Evolutionary conservation across 768 basidiomycete genomes (phyloP).

Genomic region (Rhodotorula toruloides): DNA sequence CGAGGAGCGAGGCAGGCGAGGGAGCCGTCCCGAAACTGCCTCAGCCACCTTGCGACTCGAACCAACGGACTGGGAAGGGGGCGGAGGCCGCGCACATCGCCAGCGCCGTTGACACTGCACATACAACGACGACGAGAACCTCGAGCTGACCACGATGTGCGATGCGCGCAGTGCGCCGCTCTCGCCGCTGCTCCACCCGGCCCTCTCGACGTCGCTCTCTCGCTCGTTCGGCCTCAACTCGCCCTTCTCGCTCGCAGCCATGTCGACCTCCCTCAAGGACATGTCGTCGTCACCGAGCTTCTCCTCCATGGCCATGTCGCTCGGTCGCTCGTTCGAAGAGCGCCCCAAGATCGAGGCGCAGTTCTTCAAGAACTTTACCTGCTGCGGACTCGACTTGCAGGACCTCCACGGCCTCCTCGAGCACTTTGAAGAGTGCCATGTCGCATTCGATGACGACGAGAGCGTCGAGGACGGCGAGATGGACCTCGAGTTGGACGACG

Average conservation of each 20-base stretch:
- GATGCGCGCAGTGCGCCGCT: constrained; percentile 12
- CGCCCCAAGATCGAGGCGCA: constrained; percentile 43
- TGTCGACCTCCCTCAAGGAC: constrained; percentile 35
- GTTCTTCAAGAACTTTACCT: constrained; percentile 75
- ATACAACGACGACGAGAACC: too few species aligned
- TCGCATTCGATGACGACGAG: constrained; percentile 47
- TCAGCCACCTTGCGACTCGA: too few species aligned
- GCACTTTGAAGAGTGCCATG: constrained; percentile 86
- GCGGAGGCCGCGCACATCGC: too few species aligned
- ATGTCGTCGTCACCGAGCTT: constrained; percentile 39
- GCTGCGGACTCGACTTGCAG: constrained; percentile 72
- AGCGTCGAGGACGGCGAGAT: constrained; percentile 26
- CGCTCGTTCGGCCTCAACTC: constrained; percentile 38
- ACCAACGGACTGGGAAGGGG: too few species aligned
- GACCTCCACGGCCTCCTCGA: constrained; percentile 80
- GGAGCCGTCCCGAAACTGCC: background rate
- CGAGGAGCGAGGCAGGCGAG: too few species aligned
- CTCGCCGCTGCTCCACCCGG: constrained; percentile 37
- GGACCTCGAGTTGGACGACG: too few species aligned
- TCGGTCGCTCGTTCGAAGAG: constrained; percentile 42
- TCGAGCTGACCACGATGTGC: too few species aligned
- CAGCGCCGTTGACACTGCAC: too few species aligned
- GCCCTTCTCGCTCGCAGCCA: constrained; percentile 38
- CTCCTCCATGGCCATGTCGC: constrained; percentile 39
- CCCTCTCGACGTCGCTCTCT: constrained; percentile 33